phyloP scores from a whole-genome alignment of 352 stramenopile genomes.

The Phytophthora pluvialis region DNA sequence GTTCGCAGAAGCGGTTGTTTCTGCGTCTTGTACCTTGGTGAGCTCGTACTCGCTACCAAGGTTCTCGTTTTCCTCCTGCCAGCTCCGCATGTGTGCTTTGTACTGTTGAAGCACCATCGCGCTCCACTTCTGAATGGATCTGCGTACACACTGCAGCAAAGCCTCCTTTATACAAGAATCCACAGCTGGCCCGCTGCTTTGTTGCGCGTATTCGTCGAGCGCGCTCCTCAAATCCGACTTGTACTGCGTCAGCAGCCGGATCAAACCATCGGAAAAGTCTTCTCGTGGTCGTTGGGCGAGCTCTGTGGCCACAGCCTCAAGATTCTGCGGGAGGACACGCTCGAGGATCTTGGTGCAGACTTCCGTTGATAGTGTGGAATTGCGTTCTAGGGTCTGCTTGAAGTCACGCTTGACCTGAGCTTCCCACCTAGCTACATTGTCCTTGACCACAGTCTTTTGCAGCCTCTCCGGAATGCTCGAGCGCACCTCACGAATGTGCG shows the following conservation, averaged over 20 bases:
- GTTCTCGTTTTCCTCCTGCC: constrained; percentile 35
- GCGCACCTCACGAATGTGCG: constrained; percentile 33
- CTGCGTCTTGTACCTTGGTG: constrained; percentile 31
- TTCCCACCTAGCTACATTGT: constrained; percentile 34
- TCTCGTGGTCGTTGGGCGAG: constrained; percentile 47
- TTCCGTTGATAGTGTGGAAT: constrained; percentile 19
- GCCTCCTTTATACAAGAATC: constrained; percentile 41
- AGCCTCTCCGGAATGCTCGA: constrained; percentile 35
- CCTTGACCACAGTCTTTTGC: constrained; percentile 39
- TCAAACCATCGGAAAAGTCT: constrained; percentile 58
- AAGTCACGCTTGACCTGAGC: constrained; percentile 30
- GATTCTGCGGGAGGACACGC: constrained; percentile 43
- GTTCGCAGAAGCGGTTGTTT: constrained; percentile 35
- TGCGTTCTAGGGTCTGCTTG: constrained; percentile 19
- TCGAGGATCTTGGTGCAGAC: constrained; percentile 30
- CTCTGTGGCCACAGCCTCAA: constrained; percentile 45
- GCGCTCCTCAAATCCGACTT: constrained; percentile 57
- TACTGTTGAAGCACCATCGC: constrained; percentile 57
- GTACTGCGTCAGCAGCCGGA: constrained; percentile 61
- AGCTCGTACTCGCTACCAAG: constrained; percentile 39
- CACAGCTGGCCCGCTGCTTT: constrained; percentile 35
- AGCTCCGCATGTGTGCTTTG: constrained; percentile 46
- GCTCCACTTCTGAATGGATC: constrained; percentile 56
- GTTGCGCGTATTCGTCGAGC: constrained; percentile 46
- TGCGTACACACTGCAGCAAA: constrained; percentile 44